phyloP scores from a whole-genome alignment of 73 alveolate species.

The Stentor roeselii region DNA sequence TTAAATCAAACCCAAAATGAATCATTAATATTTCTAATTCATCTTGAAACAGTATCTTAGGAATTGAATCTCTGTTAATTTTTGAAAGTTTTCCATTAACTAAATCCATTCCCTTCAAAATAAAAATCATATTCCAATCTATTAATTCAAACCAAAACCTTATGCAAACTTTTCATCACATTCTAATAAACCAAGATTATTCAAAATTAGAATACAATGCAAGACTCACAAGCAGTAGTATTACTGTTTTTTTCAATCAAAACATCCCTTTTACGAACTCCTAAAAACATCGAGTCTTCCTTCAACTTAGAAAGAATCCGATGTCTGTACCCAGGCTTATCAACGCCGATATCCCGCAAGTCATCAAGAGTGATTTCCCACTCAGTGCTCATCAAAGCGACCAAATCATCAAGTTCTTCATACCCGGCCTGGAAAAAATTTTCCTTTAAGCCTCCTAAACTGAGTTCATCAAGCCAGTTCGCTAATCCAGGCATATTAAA shows the following conservation, averaged over 20 bases:
- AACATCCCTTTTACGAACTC: not conserved
- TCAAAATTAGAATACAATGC: not conserved
- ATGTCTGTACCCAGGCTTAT: constrained; percentile 26
- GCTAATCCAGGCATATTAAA: not conserved
- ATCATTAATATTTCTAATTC: too few relatives aligned
- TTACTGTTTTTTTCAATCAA: not conserved
- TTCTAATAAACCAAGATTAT: too few relatives aligned
- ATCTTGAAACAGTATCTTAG: too few relatives aligned
- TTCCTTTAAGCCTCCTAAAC: not conserved
- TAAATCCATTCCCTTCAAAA: too few relatives aligned
- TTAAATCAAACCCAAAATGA: too few relatives aligned
- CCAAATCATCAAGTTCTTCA: constrained; percentile 25
- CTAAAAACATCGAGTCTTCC: not conserved
- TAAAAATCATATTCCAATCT: too few relatives aligned
- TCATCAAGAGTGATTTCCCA: constrained; percentile 8
- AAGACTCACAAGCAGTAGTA: not conserved
- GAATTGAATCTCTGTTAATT: too few relatives aligned
- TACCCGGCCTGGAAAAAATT: constrained; percentile 6
- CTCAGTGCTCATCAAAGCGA: not conserved
- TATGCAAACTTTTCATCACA: not conserved
- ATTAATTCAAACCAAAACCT: too few relatives aligned
- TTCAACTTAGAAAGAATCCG: constrained; percentile 17
- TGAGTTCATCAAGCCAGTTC: not conserved
- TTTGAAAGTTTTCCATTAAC: too few relatives aligned
- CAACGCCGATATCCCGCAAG: not conserved